Evolutionary conservation across 257 asterid genomes (phyloP).

Genomic region (Penstemon barbatus): DNA sequence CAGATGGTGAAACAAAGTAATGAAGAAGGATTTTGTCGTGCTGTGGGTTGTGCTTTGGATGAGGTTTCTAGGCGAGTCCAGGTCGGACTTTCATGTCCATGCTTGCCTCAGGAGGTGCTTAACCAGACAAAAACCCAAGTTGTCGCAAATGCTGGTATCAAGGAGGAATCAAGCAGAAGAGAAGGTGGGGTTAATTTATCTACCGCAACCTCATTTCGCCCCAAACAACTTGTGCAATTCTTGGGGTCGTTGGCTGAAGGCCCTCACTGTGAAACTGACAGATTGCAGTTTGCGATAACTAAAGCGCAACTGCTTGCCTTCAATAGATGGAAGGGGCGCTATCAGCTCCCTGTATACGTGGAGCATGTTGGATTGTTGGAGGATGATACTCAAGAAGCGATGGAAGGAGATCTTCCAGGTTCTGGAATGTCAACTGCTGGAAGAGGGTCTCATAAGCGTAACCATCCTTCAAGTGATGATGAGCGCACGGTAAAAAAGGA

Average conservation of each 20-base stretch:
- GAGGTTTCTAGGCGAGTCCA: slow-evolving; percentile 67
- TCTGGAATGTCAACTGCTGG: slow-evolving; percentile 30
- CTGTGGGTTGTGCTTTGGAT: slow-evolving; percentile 55
- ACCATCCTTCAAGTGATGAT: slow-evolving; percentile 27
- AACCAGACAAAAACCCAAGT: slow-evolving; percentile 42
- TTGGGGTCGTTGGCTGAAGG: slow-evolving; percentile 50
- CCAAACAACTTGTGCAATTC: slow-evolving; percentile 41
- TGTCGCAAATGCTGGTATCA: slow-evolving; percentile 51
- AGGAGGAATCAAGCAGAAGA: slow-evolving; percentile 36
- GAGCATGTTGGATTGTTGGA: slow-evolving; percentile 34
- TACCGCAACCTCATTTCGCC: slow-evolving; percentile 41
- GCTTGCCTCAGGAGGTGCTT: slow-evolving; percentile 49
- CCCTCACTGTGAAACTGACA: slow-evolving; percentile 39
- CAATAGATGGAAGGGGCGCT: slow-evolving; percentile 60
- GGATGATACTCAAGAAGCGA: slow-evolving; percentile 32
- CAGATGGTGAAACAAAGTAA: slow-evolving; percentile 64
- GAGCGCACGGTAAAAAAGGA: slow-evolving; percentile 33
- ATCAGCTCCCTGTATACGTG: slow-evolving; percentile 44
- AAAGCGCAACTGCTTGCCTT: slow-evolving; percentile 65
- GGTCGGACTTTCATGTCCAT: slow-evolving; percentile 66
- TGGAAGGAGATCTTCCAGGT: slow-evolving; percentile 26
- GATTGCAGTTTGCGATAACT: slow-evolving; percentile 37
- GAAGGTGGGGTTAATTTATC: slow-evolving; percentile 44
- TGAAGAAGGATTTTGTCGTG: slow-evolving; percentile 42
- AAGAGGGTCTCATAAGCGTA: slow-evolving; percentile 35